Conservation (phyloP, 1,284 basidiomycete species). For the Cutaneotrichosporon dermatis region DNA sequence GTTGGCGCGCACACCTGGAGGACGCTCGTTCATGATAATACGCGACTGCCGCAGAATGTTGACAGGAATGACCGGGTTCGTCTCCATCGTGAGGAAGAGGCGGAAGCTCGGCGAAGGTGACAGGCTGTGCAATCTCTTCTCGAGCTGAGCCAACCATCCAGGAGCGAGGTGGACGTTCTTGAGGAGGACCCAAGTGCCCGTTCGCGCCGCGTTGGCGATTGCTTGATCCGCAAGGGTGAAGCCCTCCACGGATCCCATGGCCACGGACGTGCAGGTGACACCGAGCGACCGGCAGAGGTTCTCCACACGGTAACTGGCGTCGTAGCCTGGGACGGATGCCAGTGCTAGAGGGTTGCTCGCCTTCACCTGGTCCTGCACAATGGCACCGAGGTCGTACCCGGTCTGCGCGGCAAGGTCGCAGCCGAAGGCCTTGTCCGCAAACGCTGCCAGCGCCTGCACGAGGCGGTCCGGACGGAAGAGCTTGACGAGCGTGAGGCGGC, state of each 20-base stretch:
- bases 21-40: conserved; percentile 95
- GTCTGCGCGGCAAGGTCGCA: conserved; percentile 33
- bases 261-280: conserved; percentile 74
- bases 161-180: conserved; percentile 96
- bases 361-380: conserved; percentile 74
- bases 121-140: conserved; percentile 91
- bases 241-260: conserved; percentile 99
- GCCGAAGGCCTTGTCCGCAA: conserved; percentile 40
- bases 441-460: conserved; percentile 29
- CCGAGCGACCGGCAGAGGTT: conserved; percentile 74
- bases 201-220: conserved; percentile 80
- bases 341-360: conserved; percentile 80
- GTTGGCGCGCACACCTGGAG: conserved; percentile 91
- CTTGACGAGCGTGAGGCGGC: conserved; percentile 35
- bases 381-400: conserved; percentile 60
- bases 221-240: conserved; percentile 89
- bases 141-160: conserved; percentile 86
- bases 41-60: conserved; percentile 92
- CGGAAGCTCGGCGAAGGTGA: conserved; percentile 85
- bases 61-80: conserved; percentile 75
- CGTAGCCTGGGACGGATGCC: conserved; percentile 91
- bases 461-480: conserved; percentile 45
- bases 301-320: conserved; percentile 91
- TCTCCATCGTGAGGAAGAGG: conserved; percentile 94
- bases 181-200: conserved; percentile 87